Evolutionary conservation across 345 rosid genomes (phyloP), one percentile per base, ranked within the genome.

Genomic region (Turnera subulata): DNA sequence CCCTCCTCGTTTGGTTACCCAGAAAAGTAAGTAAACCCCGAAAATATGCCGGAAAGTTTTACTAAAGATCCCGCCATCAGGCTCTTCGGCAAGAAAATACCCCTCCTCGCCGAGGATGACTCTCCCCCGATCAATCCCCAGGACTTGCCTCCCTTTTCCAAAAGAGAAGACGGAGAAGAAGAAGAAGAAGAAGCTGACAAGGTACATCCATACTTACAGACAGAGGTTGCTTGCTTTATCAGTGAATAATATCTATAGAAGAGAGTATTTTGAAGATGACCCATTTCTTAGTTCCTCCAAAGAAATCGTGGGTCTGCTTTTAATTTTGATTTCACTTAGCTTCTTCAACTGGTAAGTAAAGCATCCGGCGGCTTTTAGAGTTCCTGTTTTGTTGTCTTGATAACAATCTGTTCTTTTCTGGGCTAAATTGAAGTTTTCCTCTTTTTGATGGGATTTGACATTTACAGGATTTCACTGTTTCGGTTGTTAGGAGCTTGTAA

Each of bases 1-100:
- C 61, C 35, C 15, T 42, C 25, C 42, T 33, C 35, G 69, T 69
- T 72, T 69, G 76, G 58, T 49, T 47, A 13, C 52, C 69, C 10
- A 58, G 69, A 64, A 76, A 59, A 18, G 4, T 39, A 18, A 3
- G n/a, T n/a, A n/a, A n/a, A n/a, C n/a, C n/a, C 46, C 21, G 25
- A 11, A 33, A 49, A 47, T 74, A 85, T 80, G 86, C 69, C 50
- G 42, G 75, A 73, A 53, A 82, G 13, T 70, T 14, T 16, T 21
- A 29, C 32, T 22, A 72, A 71, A 61, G 86, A 86, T 59, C 76
- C 88, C 4, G 82, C 85, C 51, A 80, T 90, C 70, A 87, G 55
- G 80, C 92, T 90, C 75, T 90, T 90, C 64, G 95, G 97, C 1
- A 82, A 46, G 81, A 87, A 78, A 56, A 84, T 90, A 37, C 74